A percentile compares a stretch with the other conserved stretches of the same genome.
phyloP scores from a whole-genome alignment of 2,329 filamentous ascomycete species.

The Lasiodiplodia theobromae region DNA sequence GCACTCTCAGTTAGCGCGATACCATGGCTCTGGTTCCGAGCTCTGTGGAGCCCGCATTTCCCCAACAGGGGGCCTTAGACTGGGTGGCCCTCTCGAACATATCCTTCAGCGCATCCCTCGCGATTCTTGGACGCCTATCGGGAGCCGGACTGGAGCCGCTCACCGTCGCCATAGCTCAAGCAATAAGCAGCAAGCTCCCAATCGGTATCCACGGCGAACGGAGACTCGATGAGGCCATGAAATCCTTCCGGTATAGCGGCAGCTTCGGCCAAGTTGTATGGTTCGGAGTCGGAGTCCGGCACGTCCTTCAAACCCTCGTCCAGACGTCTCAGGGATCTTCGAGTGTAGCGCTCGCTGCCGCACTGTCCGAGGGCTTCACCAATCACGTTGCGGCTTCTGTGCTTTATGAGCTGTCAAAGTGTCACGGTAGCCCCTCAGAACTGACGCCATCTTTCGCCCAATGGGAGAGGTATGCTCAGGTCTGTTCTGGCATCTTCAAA shows the following conservation, averaged over 20 bases:
- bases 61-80: slow-evolving; percentile 30
- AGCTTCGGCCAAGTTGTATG: slow-evolving; percentile 30
- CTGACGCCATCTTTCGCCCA: slow-evolving; percentile 29
- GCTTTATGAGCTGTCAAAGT: slow-evolving; percentile 29
- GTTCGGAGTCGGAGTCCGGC: slow-evolving; percentile 32
- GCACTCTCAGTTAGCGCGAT: no score
- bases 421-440: slow-evolving; percentile 17
- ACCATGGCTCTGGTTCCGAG: no score
- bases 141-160: slow-evolving; percentile 31
- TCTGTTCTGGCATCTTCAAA: slow-evolving; percentile 25
- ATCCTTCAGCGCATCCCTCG: slow-evolving; percentile 29
- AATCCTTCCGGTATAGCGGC: slow-evolving; percentile 23
- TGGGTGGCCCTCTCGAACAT: slow-evolving; percentile 30
- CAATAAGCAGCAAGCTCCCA: slow-evolving; percentile 27
- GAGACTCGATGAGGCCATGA: slow-evolving; percentile 30
- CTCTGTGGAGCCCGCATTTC: no score
- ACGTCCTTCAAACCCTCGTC: slow-evolving; percentile 31
- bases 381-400: not conserved
- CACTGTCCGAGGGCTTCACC: not conserved
- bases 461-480: slow-evolving; percentile 29
- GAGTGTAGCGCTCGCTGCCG: slow-evolving; percentile 30
- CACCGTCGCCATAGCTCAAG: slow-evolving; percentile 32
- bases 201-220: slow-evolving; percentile 31
- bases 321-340: slow-evolving; percentile 32
- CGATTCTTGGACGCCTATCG: slow-evolving; percentile 29